Evolutionary conservation across 805 yeast species (phyloP), one percentile per base, ranked within the genome.

Genomic region (Brettanomyces custersianus): DNA sequence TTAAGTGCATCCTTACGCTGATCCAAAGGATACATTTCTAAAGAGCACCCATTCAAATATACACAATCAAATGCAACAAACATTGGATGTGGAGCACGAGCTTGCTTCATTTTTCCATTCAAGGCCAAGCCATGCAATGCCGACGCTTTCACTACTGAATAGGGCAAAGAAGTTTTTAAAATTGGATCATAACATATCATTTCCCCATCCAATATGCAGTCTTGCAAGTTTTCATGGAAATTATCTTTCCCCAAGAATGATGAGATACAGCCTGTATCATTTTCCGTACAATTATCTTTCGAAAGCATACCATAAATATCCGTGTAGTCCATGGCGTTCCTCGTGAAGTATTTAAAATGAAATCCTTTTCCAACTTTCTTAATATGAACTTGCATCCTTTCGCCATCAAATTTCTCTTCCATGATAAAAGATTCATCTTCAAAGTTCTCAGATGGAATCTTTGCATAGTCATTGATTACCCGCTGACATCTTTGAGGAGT

Each of bases 351-450:
- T 41, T 62, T 63, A 51, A 70, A 71, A 4, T 45, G 46, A 2
- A 43, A 48, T 34, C 59, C 59, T 55, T 50, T n/a, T 49, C 31
- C 28, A 13, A 47, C 9, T 71, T 78, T 39, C 29, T 63, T 54
- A 60, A 76, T 73, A 53, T 90, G 98, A 31, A 87, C 45, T 36
- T 84, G 78, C 47, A 85, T 75, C 45, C 98, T 61, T 55, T 90
- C 96, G 3, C 97, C 98, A 56, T 90, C 96, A 60, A 87, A 70
- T 52, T 90, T 90, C 53, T 90, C 96, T 50, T 90, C 97, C 8
- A 90, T 74, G 35, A 67, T 69, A 48, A 86, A 85, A 10, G 48
- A 46, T 13, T 29, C 31, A 29, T 34, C 36, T 19, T 66, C 61
- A n/a, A 42, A 43, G 8, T 49, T 52, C 3, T 34, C 20, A 17